These are phyloP conservation scores for Albugo candida DNA, from an alignment of 352 stramenopile species.

Conservation along the genomic window DNA sequence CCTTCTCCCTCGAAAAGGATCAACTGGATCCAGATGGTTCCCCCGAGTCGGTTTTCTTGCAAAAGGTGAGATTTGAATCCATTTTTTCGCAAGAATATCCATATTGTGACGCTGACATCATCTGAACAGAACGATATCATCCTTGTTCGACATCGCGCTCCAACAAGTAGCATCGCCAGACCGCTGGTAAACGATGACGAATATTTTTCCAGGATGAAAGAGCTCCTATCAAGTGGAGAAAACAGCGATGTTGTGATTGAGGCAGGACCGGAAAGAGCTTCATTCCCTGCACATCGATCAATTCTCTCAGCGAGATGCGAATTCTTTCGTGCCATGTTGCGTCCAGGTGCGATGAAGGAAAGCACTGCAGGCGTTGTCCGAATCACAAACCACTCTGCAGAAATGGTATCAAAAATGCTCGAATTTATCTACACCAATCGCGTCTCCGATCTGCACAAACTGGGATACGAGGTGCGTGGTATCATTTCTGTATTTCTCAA, in stretches of 20 bases:
- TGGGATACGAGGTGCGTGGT: slow-evolving; percentile 40
- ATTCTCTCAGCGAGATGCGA: slow-evolving; percentile 73
- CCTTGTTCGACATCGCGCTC: slow-evolving; percentile 36
- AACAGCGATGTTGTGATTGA: slow-evolving; percentile 53
- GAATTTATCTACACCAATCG: slow-evolving; percentile 87
- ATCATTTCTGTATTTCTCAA: background rate
- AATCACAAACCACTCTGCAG: slow-evolving; percentile 56
- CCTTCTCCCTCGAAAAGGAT: slow-evolving; percentile 17
- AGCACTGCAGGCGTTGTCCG: slow-evolving; percentile 59
- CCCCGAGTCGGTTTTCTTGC: slow-evolving; percentile 64
- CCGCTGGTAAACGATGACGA: slow-evolving; percentile 40
- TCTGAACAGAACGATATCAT: slow-evolving; percentile 63
- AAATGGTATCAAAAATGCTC: slow-evolving; percentile 82
- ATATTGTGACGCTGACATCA: background rate
- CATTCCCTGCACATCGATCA: slow-evolving; percentile 41
- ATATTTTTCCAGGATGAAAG: slow-evolving; percentile 60
- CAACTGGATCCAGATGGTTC: slow-evolving; percentile 62
- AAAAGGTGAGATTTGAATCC: slow-evolving; percentile 26
- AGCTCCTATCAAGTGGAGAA: slow-evolving; percentile 43
- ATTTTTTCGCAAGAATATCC: background rate
- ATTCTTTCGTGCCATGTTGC: slow-evolving; percentile 82
- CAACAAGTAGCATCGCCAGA: slow-evolving; percentile 15
- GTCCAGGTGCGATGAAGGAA: slow-evolving; percentile 64
- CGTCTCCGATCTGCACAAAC: slow-evolving; percentile 54
- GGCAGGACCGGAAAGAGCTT: slow-evolving; percentile 37